Evolutionary conservation across 2,329 filamentous ascomycete genomes (phyloP), one percentile per base, ranked within the genome.

Genomic region (Saccharata proteae): DNA sequence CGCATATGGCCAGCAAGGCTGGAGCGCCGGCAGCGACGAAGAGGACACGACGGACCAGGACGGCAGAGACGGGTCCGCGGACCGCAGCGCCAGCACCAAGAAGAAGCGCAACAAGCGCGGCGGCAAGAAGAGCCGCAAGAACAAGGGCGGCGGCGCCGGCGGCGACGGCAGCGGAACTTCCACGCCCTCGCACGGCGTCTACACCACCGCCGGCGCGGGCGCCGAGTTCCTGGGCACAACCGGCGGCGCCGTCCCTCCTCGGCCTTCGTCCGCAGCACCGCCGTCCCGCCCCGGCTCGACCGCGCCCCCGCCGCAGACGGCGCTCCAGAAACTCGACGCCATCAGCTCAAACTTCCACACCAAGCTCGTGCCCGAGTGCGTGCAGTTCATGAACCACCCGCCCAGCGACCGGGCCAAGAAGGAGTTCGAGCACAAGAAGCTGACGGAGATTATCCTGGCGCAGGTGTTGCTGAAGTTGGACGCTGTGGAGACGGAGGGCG

Each of bases 391-490:
- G 13, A 59, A 58, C 5, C 60, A 65, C 6, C 77, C 82, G 8
- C 81, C 82, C 0, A 49, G 55, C 3, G 78, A 84, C 30, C 44
- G 59, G 22, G 75, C 77, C 52, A 83, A 80, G 62, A 63, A 71
- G 29, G 68, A 70, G 10, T 80, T 84, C 19, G 79, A 86, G 47
- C 77, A 88, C 51, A 75, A 78, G 50, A 77, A 71, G 49, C 54
- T 90, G 12, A 76, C 73, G 4, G 82, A 90, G 61, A 81, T 77
- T 4, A 69, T 85, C 22, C 64, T 90, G 63, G 73, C 77, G 39
- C 78, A 85, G 43, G 72, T 85, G 3, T 48, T 88, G 21, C 57
- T 90, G 40, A 88, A 86, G 58, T 55, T 84, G 22, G 82, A 90
- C 49, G 75, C 69, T 14, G 72, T 88, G 3, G 80, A 88, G 43